A percentile compares a stretch with the other conserved stretches of the same genome.
phyloP scores from a whole-genome alignment of 345 rosid species.

The Hevea brasiliensis region DNA sequence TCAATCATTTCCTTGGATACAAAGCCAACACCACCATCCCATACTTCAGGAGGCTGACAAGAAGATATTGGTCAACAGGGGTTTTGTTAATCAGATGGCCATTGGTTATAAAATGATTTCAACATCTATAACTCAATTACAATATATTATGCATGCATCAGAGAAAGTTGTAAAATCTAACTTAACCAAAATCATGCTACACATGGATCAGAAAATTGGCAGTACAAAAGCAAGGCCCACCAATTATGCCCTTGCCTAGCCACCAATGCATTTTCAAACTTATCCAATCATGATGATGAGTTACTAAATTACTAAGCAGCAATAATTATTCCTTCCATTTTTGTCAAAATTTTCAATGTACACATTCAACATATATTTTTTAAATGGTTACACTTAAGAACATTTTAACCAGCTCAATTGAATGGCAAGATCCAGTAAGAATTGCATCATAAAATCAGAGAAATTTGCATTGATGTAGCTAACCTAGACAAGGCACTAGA shows the following conservation, averaged over 20 bases:
- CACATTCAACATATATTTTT: not conserved
- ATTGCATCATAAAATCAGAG: not conserved
- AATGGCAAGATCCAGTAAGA: not conserved
- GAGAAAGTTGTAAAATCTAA: not conserved
- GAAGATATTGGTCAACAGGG: not conserved
- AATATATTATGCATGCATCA: not conserved
- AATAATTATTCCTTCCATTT: not conserved
- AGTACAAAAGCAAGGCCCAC: not conserved
- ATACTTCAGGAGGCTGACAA: conserved; percentile 57
- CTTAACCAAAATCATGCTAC: not conserved
- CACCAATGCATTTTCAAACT: not conserved
- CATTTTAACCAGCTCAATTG: not conserved
- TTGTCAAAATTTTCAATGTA: not conserved
- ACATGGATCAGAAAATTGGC: not conserved
- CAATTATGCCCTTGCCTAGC: not conserved
- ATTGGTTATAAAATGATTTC: not conserved
- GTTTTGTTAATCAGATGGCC: conserved; percentile 5
- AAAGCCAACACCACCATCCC: conserved; percentile 94
- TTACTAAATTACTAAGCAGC: not conserved
- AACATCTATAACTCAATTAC: not conserved
- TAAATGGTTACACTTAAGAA: not conserved
- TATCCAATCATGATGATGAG: not conserved
- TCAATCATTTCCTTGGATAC: conserved; percentile 90
- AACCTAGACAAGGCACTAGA: not conserved
- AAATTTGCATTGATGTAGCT: not conserved